Evolutionary conservation across 2,329 filamentous ascomycete species (phyloP).

Genomic region (Aspergillus fijiensis): DNA sequence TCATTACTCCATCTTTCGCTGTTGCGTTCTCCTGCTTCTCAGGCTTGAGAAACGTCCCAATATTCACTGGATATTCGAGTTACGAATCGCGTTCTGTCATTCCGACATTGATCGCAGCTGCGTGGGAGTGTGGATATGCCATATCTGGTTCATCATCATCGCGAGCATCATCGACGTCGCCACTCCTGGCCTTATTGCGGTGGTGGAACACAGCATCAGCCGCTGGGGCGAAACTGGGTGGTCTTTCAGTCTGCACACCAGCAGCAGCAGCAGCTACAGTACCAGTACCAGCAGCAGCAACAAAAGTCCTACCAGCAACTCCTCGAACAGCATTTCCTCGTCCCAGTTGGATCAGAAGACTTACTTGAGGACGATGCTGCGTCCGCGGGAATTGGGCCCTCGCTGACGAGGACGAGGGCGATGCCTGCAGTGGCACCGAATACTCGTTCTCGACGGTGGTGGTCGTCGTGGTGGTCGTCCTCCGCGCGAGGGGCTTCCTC

Average conservation of each 20-base stretch:
- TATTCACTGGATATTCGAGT: no score
- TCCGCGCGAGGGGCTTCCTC: background rate
- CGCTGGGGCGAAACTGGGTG: conserved; percentile 19
- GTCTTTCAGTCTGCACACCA: conserved; percentile 17
- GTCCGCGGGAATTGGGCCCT: conserved; percentile 35
- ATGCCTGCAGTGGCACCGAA: background rate
- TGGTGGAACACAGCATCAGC: conserved; percentile 22
- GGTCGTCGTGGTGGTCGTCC: conserved; percentile 19
- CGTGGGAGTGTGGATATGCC: conserved; percentile 23
- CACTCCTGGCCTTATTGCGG: conserved; percentile 41
- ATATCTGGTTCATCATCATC: conserved; percentile 25
- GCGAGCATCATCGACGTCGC: conserved; percentile 23
- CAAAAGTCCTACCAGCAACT: background rate
- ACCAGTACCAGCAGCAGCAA: background rate
- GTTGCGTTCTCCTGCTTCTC: no score
- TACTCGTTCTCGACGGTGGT: conserved; percentile 21
- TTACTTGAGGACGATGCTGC: conserved; percentile 30
- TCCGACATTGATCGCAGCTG: background rate
- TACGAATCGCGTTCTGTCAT: background rate
- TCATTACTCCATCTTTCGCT: no score
- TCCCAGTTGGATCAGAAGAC: conserved; percentile 24
- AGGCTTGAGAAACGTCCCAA: no score
- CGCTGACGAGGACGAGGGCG: conserved; percentile 9
- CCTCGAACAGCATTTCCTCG: conserved; percentile 16
- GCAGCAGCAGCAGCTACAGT: background rate